Base-by-base conservation (phyloP, 768 basidiomycete genomes). In the Xerocomellus amylosporus region DNA sequence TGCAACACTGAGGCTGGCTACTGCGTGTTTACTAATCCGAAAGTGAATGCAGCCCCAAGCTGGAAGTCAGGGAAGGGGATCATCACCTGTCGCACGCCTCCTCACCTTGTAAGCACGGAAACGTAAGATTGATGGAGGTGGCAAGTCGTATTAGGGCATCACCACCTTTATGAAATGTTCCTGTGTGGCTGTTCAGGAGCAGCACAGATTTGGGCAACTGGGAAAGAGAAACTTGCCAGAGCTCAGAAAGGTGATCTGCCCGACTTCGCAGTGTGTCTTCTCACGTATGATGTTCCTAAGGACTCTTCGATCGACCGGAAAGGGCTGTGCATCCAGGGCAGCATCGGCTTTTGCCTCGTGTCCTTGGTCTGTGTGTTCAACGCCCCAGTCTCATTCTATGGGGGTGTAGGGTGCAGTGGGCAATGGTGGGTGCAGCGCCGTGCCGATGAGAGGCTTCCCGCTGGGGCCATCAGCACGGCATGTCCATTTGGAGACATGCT, bases 121-220 rank as follows among this genome's bases (percentile, higher is more conserved):
- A 47, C 56, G 58, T 59, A 55, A 64, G 46, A 19, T 3, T 36
- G 38, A 46, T 46, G 48, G 24, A 1, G 2, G 24, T 24, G 34
- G 28, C 42, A 34, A n/a, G n/a, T 31, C 34, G 8, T 28, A 28
- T 34, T 4, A 19, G 14, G 34, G 12, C 46, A 33, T 39, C 55
- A 62, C 70, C 73, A 24, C 79, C 89, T 75, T 93, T 93, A 70
- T 93, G 90, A 73, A 93, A 93, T 2, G 90, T 92, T 24, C 90
- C 90, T 88, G 55, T 20, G 50, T 8, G 19, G 39, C 45, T 9
- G 24, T 39, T 63, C 46, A 56, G 46, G 12, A 20, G 37, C n/a
- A 5, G 37, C 31, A 24, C 49, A 36, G 54, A 55, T 30, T 58
- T 53, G 65, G 58, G 57, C 50, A 40, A 42, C 46, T 31, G 46